These are phyloP conservation scores for Penicillium occitanis DNA, from an alignment of 2,329 filamentous ascomycete genomes.

Conservation along the genomic window DNA sequence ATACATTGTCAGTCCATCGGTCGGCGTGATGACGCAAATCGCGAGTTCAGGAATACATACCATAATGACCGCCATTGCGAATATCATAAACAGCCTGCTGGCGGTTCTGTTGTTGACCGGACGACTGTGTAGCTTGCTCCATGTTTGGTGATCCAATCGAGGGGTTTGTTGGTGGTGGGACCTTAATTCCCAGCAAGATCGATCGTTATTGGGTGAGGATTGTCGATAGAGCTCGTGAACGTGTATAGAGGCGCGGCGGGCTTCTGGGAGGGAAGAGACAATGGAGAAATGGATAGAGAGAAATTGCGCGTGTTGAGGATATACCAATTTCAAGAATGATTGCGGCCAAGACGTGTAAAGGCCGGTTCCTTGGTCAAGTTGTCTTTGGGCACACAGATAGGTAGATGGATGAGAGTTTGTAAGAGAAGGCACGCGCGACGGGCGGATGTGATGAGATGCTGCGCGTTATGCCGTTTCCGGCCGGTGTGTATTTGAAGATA, in stretches of 20 bases:
- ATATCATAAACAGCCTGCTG: slow-evolving; percentile 70
- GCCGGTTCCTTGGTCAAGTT: neutral
- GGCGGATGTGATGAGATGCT: slow-evolving; percentile 19
- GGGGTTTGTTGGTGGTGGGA: slow-evolving; percentile 13
- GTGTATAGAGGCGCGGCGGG: slow-evolving; percentile 5
- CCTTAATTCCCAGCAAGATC: slow-evolving; percentile 15
- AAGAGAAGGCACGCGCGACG: slow-evolving; percentile 12
- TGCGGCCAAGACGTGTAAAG: neutral
- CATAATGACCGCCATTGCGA: slow-evolving; percentile 73
- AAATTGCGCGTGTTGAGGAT: neutral
- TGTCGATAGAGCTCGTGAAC: slow-evolving; percentile 4
- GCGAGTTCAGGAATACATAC: slow-evolving; percentile 48
- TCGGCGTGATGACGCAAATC: slow-evolving; percentile 15
- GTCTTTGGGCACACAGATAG: slow-evolving; percentile 11
- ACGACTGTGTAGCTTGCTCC: slow-evolving; percentile 56
- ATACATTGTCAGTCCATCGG: neutral
- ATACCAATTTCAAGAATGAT: neutral
- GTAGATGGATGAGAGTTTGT: slow-evolving; percentile 7
- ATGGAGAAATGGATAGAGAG: neutral
- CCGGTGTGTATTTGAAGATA: slow-evolving; percentile 7
- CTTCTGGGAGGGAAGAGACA: neutral
- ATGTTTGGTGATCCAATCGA: slow-evolving; percentile 38
- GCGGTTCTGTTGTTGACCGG: slow-evolving; percentile 60
- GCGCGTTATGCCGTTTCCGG: slow-evolving; percentile 18
- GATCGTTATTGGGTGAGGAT: slow-evolving; percentile 16